Conservation (phyloP, 768 basidiomycete genomes). For the Russula lepida region DNA sequence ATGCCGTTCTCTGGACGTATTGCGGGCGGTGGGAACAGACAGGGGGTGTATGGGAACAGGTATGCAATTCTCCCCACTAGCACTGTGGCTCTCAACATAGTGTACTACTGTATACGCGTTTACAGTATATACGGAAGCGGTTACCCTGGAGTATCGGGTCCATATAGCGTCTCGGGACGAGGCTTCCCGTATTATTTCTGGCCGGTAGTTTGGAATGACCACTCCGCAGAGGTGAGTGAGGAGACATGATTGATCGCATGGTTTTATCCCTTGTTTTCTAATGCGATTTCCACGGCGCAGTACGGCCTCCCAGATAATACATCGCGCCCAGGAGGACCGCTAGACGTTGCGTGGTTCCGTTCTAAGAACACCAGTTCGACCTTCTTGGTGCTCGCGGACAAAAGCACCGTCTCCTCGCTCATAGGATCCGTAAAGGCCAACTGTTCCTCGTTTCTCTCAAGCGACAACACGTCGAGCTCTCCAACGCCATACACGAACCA, state of each 20-base stretch:
- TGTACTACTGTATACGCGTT: background rate
- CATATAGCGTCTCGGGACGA: constrained; percentile 16
- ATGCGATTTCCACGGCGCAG: constrained; percentile 19
- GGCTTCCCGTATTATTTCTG: constrained; percentile 26
- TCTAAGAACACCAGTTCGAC: constrained; percentile 26
- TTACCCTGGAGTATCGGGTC: constrained; percentile 19
- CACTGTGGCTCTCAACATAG: background rate
- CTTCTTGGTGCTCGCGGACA: constrained; percentile 32
- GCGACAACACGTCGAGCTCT: constrained; percentile 7
- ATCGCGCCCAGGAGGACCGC: constrained; percentile 30
- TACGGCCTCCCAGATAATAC: constrained; percentile 31
- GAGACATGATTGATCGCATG: background rate
- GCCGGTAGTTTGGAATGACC: constrained; percentile 23
- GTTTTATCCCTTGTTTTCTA: background rate
- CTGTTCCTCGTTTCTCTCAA: constrained; percentile 24
- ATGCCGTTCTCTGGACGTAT: constrained; percentile 23
- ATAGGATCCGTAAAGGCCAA: constrained; percentile 26
- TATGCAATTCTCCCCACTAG: constrained; percentile 2
- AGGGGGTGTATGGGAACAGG: constrained; percentile 22
- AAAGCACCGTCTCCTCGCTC: constrained; percentile 29
- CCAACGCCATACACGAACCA: constrained; percentile 11
- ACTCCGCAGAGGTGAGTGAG: constrained; percentile 18
- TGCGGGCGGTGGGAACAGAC: constrained; percentile 24
- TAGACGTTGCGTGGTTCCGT: constrained; percentile 25
- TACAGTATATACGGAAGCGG: constrained; percentile 26